Evolutionary conservation across 2,329 filamentous ascomycete species (phyloP).

Genomic region (Leptographium procerum): DNA sequence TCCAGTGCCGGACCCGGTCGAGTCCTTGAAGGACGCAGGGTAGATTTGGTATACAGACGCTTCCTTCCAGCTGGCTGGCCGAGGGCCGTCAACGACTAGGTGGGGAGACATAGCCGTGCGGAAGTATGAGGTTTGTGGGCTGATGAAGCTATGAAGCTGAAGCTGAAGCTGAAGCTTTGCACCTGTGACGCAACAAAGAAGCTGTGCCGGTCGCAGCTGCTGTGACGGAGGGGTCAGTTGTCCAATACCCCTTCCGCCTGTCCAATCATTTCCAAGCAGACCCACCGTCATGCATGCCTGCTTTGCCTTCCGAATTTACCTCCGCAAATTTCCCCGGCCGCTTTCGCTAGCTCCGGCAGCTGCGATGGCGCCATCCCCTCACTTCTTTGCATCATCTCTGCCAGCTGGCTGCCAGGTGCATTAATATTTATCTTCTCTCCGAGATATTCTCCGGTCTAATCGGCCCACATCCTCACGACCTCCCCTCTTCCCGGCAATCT

Average conservation of each 20-base stretch:
- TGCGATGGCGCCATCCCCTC: not conserved
- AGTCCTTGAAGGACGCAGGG: conserved; percentile 45
- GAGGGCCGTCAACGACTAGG: not conserved
- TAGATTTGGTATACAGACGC: conserved; percentile 26
- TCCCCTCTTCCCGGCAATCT: not conserved
- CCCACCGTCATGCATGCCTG: not conserved
- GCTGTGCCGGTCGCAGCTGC: not conserved
- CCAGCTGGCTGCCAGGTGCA: not conserved
- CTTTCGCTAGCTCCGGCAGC: not conserved
- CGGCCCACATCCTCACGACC: not conserved
- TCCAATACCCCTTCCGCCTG: not conserved
- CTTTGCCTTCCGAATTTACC: not conserved
- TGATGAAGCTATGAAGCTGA: not conserved
- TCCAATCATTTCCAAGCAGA: not conserved
- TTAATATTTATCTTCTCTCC: not conserved
- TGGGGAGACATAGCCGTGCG: not conserved
- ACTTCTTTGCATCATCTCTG: not conserved
- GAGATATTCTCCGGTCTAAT: not conserved
- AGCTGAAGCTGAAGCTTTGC: too few relatives aligned
- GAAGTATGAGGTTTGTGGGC: not conserved
- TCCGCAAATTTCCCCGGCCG: not conserved
- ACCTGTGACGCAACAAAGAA: not conserved
- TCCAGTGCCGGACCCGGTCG: conserved; percentile 47
- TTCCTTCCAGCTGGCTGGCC: conserved; percentile 7
- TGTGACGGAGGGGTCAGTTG: not conserved